Conservation (phyloP, 1,139 yeast species). For the Kodamaea ohmeri region DNA sequence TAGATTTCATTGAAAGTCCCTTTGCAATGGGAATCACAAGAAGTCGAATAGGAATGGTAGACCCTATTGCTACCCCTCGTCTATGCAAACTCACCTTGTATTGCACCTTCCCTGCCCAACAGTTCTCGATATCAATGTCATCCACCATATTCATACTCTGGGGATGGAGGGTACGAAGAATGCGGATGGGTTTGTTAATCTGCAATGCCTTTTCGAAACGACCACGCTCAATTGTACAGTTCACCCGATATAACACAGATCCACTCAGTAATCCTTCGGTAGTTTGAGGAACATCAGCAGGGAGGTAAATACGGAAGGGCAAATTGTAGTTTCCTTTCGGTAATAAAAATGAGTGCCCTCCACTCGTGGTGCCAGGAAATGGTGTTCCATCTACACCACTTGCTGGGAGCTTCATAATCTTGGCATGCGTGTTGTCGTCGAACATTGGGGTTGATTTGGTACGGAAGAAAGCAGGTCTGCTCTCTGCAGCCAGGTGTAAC, state of each 20-base stretch:
- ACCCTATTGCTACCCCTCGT: slow-evolving; percentile 62
- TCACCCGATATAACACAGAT: slow-evolving; percentile 53
- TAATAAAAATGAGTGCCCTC: slow-evolving; percentile 42
- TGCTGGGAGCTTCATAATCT: slow-evolving; percentile 25
- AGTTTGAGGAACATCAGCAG: slow-evolving; percentile 62
- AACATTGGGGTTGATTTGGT: slow-evolving; percentile 20
- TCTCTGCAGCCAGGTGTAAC: too few species aligned
- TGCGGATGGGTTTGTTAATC: slow-evolving; percentile 32
- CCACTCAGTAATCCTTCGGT: slow-evolving; percentile 63
- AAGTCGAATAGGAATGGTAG: slow-evolving; percentile 49
- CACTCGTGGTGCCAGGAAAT: slow-evolving; percentile 24
- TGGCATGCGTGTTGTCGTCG: slow-evolving; percentile 2
- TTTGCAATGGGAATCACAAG: slow-evolving; percentile 59
- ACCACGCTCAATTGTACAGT: slow-evolving; percentile 55
- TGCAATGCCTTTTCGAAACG: slow-evolving; percentile 43
- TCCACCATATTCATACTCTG: slow-evolving; percentile 50
- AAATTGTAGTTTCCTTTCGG: slow-evolving; percentile 66
- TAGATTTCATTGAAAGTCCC: slow-evolving; percentile 49
- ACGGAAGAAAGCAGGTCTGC: slow-evolving; percentile 19
- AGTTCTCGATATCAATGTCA: slow-evolving; percentile 56
- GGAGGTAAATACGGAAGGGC: slow-evolving; percentile 57
- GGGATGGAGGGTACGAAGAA: slow-evolving; percentile 51
- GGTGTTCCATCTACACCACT: slow-evolving; percentile 49
- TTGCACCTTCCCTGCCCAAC: slow-evolving; percentile 65
- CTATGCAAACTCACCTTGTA: slow-evolving; percentile 57